Conservation (phyloP, 164 flowering plant genomes). For the Dillenia turbinata region DNA sequence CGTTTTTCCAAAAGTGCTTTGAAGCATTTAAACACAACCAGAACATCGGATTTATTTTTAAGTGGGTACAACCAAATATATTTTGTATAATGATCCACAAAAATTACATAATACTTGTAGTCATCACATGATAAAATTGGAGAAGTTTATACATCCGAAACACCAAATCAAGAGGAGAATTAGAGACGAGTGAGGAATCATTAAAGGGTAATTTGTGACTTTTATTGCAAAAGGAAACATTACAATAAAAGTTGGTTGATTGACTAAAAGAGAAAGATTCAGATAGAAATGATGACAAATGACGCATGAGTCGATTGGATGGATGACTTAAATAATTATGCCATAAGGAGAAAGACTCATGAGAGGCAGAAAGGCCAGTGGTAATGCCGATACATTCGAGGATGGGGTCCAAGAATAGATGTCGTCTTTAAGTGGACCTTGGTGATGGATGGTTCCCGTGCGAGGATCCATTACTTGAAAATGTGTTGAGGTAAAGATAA, state of each 20-base stretch:
- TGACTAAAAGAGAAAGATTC: neutral
- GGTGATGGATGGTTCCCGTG: no score
- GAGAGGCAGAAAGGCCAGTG: no score
- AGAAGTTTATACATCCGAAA: constrained; percentile 6
- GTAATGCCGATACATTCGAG: no score
- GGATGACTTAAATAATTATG: no score
- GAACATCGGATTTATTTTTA: no score
- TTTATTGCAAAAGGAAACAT: constrained; percentile 4
- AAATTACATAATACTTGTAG: constrained; percentile 6
- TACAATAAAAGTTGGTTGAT: neutral
- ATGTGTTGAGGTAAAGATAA: no score
- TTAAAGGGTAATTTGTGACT: constrained; percentile 4
- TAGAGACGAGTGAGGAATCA: neutral
- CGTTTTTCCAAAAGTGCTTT: neutral
- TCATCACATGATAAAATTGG: neutral
- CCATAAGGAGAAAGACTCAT: no score
- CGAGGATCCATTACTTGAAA: no score
- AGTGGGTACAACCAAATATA: neutral
- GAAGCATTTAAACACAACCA: constrained; percentile 3
- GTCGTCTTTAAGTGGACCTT: no score
- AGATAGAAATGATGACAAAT: neutral
- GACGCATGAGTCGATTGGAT: no score
- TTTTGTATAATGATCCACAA: constrained; percentile 3
- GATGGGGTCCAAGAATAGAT: no score
- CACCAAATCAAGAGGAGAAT: neutral